Base-by-base conservation (phyloP, 2,329 filamentous ascomycete species). In the Phaeomoniella chlamydospora region DNA sequence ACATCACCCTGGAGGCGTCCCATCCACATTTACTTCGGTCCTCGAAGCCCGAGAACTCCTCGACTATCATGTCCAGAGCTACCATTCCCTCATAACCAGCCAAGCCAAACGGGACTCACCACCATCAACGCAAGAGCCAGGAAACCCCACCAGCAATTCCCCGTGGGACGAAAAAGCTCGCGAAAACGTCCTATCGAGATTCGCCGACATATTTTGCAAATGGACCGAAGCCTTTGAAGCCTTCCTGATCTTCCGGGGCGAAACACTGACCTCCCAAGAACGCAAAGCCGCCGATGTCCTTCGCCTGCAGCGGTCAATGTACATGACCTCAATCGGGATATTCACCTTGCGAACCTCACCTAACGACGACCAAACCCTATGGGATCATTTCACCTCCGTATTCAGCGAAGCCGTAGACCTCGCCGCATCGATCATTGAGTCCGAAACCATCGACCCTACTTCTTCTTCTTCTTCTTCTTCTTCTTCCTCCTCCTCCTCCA, bases 331-430 rank as follows among this genome's bases (percentile, higher is more conserved):
- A n/a, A n/a, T n/a, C n/a, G n/a, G n/a, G n/a, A n/a, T n/a, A n/a
- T n/a, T n/a, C n/a, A n/a, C n/a, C n/a, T n/a, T n/a, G n/a, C 22
- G 13, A 10, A 10, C 22, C 10, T 13, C 10, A 9, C 14, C n/a
- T n/a, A 13, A 15, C 31, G 18, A 35, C n/a, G 29, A 41, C 11
- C 19, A 33, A 4, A 42, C 38, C 3, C n/a, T 35, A 4, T 50
- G 45, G 46, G 48, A 50, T 22, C 33, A 38, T 3, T 45, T 41
- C 33, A 43, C 38, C 19, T 9, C 31, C 15, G 29, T 34, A 3
- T 49, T 49, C 18, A 38, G 40, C 17, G 35, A 47, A 15, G 42
- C 48, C 12, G 38, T 46, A 9, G 29, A 36, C 4, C 30, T 49
- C 9, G 43, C 41, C 9, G 44, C 43, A 30, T 45, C 41, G 2